A percentile compares a stretch with the other conserved stretches of the same genome.
Evolutionary conservation across 441 rosid species (phyloP).

Genomic region (Gossypium davidsonii): DNA sequence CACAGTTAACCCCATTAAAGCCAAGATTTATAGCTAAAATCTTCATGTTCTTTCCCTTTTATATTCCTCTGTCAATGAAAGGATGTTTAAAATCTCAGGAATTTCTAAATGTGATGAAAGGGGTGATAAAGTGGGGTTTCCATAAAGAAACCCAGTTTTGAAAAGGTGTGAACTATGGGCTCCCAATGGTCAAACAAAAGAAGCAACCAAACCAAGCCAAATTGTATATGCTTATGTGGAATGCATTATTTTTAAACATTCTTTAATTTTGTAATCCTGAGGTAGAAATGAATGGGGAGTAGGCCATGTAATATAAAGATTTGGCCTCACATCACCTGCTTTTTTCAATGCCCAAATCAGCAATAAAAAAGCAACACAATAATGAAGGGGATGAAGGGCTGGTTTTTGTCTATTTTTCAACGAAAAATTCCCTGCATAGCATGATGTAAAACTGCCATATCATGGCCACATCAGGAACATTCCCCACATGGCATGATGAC

Average conservation of each 20-base stretch:
- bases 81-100: too few species aligned
- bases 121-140: too few species aligned
- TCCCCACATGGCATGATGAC: slow-evolving; percentile 5
- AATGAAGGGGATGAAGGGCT: background rate
- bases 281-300: background rate
- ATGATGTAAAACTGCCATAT: background rate
- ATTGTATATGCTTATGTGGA: background rate
- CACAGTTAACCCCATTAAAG: too few species aligned
- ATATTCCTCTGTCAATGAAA: too few species aligned
- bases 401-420: background rate
- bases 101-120: too few species aligned
- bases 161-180: background rate
- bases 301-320: background rate
- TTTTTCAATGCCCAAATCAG: background rate
- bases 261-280: background rate
- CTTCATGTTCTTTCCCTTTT: too few species aligned
- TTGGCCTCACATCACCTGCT: background rate
- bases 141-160: background rate
- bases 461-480: slow-evolving; percentile 1
- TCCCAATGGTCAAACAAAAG: background rate
- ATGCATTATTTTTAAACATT: background rate
- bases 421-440: background rate
- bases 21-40: too few species aligned
- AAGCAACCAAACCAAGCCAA: too few species aligned
- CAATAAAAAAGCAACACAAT: background rate